Conservation (phyloP, 805 yeast species). For the Starmerella davenportii region DNA sequence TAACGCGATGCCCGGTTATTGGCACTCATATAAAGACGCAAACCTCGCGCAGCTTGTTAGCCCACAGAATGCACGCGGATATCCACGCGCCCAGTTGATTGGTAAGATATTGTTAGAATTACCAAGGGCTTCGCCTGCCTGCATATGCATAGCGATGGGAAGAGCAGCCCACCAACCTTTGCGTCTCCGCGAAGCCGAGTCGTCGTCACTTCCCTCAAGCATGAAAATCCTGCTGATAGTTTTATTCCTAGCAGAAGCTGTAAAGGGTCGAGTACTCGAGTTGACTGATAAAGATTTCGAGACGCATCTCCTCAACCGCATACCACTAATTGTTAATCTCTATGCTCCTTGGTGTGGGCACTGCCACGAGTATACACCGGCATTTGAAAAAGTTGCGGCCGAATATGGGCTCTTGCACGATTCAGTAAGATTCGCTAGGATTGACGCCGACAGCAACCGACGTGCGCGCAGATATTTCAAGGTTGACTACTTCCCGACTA, state of each 20-base stretch:
- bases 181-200: no score
- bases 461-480: slow-evolving; percentile 33
- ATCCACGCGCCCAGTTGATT: no score
- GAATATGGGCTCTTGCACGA: slow-evolving; percentile 33
- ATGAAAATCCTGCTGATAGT: not conserved
- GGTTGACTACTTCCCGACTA: slow-evolving; percentile 48
- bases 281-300: not conserved
- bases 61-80: no score
- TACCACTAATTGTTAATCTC: slow-evolving; percentile 50
- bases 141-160: no score
- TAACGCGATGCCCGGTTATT: no score
- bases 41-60: no score
- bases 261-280: not conserved
- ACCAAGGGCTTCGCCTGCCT: no score
- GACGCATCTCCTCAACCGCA: slow-evolving; percentile 24
- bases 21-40: no score
- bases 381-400: slow-evolving; percentile 63
- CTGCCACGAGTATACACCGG: slow-evolving; percentile 76
- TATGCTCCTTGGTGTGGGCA: slow-evolving; percentile 86
- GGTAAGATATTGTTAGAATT: no score
- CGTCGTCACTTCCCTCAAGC: no score
- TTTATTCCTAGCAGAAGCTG: not conserved
- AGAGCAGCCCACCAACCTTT: no score
- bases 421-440: slow-evolving; percentile 32
- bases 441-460: slow-evolving; percentile 44